Base-by-base conservation (phyloP, 225 moss, liverwort and hornwort species). In the Asterella californica region DNA sequence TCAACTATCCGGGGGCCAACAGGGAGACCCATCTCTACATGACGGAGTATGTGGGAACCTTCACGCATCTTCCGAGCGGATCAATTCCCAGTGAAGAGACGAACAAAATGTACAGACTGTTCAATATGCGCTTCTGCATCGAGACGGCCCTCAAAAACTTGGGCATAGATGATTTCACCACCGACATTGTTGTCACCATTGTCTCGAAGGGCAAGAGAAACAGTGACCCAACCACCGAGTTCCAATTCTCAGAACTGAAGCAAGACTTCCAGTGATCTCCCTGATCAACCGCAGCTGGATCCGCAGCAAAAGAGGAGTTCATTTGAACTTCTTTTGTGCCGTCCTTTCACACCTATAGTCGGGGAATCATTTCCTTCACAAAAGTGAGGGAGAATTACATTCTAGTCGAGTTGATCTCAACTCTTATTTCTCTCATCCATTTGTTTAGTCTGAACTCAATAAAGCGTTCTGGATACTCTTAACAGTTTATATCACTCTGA, bases 1-100 rank as follows among this genome's bases (percentile, higher is more conserved):
- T 89, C 83, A 85, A 87, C 34, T 67, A 83, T 18, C 85, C 85
- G 25, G 81, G 77, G 48, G 82, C 87, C 2, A 83, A 85, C 42
- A 78, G 49, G 74, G 30, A 25, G 17, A 83, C 83, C 1, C 67
- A 32, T 67, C 33, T 67, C 1, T 67, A 32, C 67, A 67, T 67
- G 30, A 1, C 67, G 6, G 34, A 67, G 33, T 67, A 11, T n/a
- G 67, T 67, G 9, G 67, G 67, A 6, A 67, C 67, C 17, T 67
- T 67, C 34, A 67, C 34, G 0, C 67, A 67, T 18, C 30, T 67
- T 11, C 67, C 67, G 15, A 67, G 34, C 34, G 34, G 30, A 18
- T 27, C 34, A 36, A 32, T 67, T n/a, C 8, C 67, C 4, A 62
- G 12, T 62, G 62, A 62, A 27, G 62, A 62, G 10, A 0, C 25